Conservation (phyloP, 495 filamentous ascomycete genomes). For the Sordaria brevicollis region DNA sequence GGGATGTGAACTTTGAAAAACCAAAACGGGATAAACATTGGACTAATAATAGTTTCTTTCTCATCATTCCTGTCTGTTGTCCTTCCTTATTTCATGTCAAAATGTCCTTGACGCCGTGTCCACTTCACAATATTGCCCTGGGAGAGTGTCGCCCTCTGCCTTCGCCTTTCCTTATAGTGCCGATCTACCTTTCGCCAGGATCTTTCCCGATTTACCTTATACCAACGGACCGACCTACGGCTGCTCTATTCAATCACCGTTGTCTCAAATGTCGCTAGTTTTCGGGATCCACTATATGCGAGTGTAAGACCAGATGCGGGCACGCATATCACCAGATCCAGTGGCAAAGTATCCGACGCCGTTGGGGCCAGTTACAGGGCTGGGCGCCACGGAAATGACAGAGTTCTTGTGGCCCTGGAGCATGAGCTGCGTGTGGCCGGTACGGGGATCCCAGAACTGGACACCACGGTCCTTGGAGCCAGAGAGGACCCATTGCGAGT, state of each 20-base stretch:
- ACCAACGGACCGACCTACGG: not conserved
- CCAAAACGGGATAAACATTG: not conserved
- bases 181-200: not conserved
- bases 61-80: not conserved
- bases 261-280: not conserved
- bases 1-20: not conserved
- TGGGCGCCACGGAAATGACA: slow-evolving; percentile 82
- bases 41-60: not conserved
- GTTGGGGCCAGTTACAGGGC: slow-evolving; percentile 69
- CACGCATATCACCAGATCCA: slow-evolving; percentile 82
- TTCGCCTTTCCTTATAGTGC: not conserved
- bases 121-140: not conserved
- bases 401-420: slow-evolving; percentile 90
- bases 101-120: not conserved
- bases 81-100: not conserved
- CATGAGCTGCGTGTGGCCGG: slow-evolving; percentile 82
- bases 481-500: slow-evolving; percentile 82
- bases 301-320: slow-evolving; percentile 77
- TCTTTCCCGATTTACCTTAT: not conserved
- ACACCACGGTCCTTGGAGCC: slow-evolving; percentile 86
- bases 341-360: slow-evolving; percentile 69
- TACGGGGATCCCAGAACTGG: slow-evolving; percentile 87
- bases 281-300: slow-evolving; percentile 1
- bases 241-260: not conserved
- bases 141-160: not conserved